Conservation (phyloP, 1,284 basidiomycete species). For the Vanrija sp. region DNA sequence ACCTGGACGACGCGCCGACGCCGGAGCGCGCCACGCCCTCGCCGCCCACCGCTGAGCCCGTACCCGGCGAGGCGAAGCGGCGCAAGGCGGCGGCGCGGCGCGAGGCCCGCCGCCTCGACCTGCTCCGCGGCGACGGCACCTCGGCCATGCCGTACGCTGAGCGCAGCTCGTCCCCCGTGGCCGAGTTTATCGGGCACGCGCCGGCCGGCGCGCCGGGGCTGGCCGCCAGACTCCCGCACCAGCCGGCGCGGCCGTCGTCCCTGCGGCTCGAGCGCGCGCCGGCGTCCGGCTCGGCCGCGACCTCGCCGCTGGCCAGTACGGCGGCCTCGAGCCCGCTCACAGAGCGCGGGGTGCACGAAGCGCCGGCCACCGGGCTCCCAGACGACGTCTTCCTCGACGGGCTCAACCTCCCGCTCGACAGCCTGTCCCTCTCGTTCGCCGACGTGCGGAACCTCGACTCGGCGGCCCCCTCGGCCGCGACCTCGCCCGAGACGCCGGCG, state of each 20-base stretch:
- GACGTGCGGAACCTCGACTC: slow-evolving; percentile 31
- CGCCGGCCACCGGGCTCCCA: neutral
- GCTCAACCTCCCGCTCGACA: slow-evolving; percentile 41
- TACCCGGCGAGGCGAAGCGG: slow-evolving; percentile 27
- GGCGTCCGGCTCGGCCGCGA: neutral
- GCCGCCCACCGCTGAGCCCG: neutral
- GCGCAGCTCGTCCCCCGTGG: slow-evolving; percentile 5
- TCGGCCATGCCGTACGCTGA: slow-evolving; percentile 3
- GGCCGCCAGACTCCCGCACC: slow-evolving; percentile 2
- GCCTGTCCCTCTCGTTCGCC: slow-evolving; percentile 43
- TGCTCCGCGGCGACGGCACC: slow-evolving; percentile 45
- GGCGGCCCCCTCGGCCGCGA: neutral
- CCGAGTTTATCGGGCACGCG: slow-evolving; percentile 15
- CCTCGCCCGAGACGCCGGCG: neutral
- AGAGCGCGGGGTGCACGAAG: neutral
- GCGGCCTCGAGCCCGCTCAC: neutral
- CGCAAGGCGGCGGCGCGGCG: slow-evolving; percentile 25
- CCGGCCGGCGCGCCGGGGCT: neutral
- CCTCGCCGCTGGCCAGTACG: slow-evolving; percentile 6
- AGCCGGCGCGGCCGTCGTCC: slow-evolving; percentile 4
- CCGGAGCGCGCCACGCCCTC: neutral
- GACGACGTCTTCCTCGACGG: slow-evolving; percentile 29
- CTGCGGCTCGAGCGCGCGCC: slow-evolving; percentile 29
- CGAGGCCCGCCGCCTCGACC: slow-evolving; percentile 37
- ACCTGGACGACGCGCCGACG: slow-evolving; percentile 15